A percentile compares a stretch with the other conserved stretches of the same genome.
Conservation (phyloP, 192 early-diverging fungal genomes). For the Fimicolochytrium jonesii region DNA sequence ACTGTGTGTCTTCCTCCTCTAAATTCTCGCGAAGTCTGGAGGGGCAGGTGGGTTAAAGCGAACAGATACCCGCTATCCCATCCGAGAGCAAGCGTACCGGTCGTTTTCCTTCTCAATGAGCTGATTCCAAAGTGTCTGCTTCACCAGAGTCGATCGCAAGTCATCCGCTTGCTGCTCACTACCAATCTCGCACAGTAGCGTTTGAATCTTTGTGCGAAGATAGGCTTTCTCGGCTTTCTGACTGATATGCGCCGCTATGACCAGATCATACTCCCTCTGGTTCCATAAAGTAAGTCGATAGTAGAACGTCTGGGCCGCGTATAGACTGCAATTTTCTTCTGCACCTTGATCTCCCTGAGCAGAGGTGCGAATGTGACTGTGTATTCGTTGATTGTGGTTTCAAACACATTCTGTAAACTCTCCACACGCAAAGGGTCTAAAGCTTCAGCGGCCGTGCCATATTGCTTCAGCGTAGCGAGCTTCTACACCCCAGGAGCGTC, state of each 20-base stretch:
- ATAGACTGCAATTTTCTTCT: background rate
- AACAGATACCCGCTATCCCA: too few relatives aligned
- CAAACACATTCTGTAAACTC: background rate
- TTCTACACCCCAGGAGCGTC: too few relatives aligned
- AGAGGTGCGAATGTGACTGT: background rate
- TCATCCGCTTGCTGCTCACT: constrained; percentile 16
- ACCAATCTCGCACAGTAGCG: constrained; percentile 11
- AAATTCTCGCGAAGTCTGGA: too few relatives aligned
- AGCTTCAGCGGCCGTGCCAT: too few relatives aligned
- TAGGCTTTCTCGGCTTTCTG: background rate
- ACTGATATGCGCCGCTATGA: constrained; percentile 10
- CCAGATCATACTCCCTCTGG: constrained; percentile 15
- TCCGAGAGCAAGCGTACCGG: background rate
- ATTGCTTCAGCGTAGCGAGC: too few relatives aligned
- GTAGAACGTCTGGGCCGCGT: background rate
- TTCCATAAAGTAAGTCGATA: background rate
- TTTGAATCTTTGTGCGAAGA: constrained; percentile 7
- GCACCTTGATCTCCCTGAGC: constrained; percentile 8
- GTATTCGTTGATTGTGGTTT: background rate
- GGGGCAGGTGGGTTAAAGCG: too few relatives aligned
- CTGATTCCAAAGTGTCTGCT: constrained; percentile 11
- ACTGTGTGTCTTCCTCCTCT: too few relatives aligned
- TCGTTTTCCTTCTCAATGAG: constrained; percentile 18
- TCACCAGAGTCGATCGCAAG: background rate
- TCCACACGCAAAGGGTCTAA: background rate